Percentiles rank a stretch among this genome's conserved stretches.
These are phyloP conservation scores for Oryza meyeriana DNA, from an alignment of 176 grass and related monocot genomes.

Conservation along the genomic window DNA sequence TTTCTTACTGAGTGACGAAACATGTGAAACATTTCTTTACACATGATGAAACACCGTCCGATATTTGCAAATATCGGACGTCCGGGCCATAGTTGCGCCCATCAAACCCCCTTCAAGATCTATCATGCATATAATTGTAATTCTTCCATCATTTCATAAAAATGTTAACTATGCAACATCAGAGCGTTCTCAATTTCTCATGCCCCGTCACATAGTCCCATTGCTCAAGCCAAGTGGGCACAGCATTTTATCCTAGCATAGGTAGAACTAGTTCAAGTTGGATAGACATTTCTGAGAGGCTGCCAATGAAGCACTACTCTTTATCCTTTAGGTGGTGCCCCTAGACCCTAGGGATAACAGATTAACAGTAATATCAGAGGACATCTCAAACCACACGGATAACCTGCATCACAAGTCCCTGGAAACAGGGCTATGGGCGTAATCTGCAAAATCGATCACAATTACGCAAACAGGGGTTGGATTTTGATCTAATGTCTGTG, in stretches of 20 bases:
- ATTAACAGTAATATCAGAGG: not conserved
- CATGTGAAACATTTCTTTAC: no score
- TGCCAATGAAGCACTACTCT: not conserved
- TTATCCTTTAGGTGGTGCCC: not conserved
- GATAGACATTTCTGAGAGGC: not conserved
- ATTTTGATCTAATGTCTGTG: no score
- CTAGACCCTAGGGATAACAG: not conserved
- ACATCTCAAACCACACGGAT: not conserved
- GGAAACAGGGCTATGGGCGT: not conserved
- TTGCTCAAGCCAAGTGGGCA: not conserved
- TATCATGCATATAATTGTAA: not conserved
- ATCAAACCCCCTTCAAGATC: no score
- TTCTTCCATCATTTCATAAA: not conserved
- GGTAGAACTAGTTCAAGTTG: not conserved
- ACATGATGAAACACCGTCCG: no score
- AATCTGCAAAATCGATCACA: not conserved
- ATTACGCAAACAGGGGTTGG: not conserved
- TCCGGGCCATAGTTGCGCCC: no score
- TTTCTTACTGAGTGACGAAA: no score
- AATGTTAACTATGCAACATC: not conserved
- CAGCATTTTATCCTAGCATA: not conserved
- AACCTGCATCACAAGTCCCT: no score
- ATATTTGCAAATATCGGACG: no score
- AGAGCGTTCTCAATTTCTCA: not conserved
- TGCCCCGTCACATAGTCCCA: not conserved